Percentiles rank a stretch among this genome's conserved stretches.
These are phyloP conservation scores for Syzygium aqueum DNA, from an alignment of 345 rosid species.

Conservation along the genomic window DNA sequence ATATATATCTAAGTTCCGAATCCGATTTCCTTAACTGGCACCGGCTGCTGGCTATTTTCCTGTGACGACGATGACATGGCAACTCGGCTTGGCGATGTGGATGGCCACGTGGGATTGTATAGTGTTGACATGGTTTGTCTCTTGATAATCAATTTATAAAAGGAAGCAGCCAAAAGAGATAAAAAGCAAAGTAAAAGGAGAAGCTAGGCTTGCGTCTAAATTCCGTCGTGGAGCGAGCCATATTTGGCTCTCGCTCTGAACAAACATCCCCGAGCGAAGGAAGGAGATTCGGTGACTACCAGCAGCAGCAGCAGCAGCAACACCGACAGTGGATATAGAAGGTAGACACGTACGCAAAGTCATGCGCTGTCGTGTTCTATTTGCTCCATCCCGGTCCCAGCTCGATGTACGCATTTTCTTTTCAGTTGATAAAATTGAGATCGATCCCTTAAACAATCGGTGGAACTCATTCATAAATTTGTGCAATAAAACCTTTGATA, in stretches of 20 bases:
- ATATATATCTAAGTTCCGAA: neutral
- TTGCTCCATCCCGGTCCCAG: neutral
- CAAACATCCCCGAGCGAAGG: neutral
- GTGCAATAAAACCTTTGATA: neutral
- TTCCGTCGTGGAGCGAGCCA: neutral
- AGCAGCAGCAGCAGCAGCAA: neutral
- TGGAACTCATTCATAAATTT: neutral
- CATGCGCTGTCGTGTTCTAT: neutral
- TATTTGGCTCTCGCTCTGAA: neutral
- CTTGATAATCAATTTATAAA: neutral
- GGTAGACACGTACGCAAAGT: neutral
- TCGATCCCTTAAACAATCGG: neutral
- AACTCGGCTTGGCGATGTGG: neutral
- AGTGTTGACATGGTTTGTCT: neutral
- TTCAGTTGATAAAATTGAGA: neutral
- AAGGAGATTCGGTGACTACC: neutral
- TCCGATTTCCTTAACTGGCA: neutral
- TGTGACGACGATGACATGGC: neutral
- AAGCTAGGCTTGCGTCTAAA: neutral
- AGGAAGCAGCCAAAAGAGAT: neutral
- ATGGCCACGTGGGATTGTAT: neutral
- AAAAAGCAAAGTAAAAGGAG: neutral
- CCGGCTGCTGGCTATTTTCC: neutral
- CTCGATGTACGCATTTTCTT: neutral
- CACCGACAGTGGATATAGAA: neutral